Conservation (phyloP, 441 rosid genomes). For the Gossypium lobatum region DNA sequence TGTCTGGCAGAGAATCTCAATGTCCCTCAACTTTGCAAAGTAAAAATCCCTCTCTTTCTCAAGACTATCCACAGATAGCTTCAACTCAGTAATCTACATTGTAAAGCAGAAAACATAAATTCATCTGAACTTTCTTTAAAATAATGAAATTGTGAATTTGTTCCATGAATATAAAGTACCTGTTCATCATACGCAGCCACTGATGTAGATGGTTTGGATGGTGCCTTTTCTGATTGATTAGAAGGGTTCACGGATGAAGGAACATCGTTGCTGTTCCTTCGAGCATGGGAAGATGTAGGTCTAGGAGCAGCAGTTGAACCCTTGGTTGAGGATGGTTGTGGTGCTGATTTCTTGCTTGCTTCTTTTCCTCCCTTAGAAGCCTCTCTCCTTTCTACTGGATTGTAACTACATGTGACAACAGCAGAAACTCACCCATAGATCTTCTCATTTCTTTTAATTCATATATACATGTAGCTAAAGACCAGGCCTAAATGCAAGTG, state of each 20-base stretch:
- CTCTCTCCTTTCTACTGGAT: constrained; percentile 88
- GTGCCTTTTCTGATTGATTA: constrained; percentile 40
- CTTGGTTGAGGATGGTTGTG: constrained; percentile 55
- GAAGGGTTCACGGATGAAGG: constrained; percentile 33
- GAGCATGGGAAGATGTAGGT: constrained; percentile 46
- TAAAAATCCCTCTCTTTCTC: constrained; percentile 98
- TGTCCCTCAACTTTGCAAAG: constrained; percentile 79
- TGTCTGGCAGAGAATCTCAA: constrained; percentile 80
- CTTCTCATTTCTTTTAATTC: not conserved
- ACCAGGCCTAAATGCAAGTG: not conserved
- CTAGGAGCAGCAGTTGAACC: constrained; percentile 46
- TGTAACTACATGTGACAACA: constrained; percentile 41
- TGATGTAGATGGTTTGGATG: constrained; percentile 40
- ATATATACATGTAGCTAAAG: not conserved
- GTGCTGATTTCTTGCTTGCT: constrained; percentile 56
- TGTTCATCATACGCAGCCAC: constrained; percentile 69
- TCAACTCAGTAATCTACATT: constrained; percentile 71
- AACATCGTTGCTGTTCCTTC: constrained; percentile 37
- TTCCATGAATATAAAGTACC: constrained; percentile 30
- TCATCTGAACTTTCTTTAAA: not conserved
- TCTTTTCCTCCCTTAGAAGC: constrained; percentile 85
- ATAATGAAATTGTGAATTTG: not conserved
- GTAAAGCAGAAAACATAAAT: constrained; percentile 13
- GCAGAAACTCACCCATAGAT: not conserved
- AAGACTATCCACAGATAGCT: constrained; percentile 84